Base-by-base conservation (phyloP, 2,329 filamentous ascomycete species). In the Tolypocladium nubicola region DNA sequence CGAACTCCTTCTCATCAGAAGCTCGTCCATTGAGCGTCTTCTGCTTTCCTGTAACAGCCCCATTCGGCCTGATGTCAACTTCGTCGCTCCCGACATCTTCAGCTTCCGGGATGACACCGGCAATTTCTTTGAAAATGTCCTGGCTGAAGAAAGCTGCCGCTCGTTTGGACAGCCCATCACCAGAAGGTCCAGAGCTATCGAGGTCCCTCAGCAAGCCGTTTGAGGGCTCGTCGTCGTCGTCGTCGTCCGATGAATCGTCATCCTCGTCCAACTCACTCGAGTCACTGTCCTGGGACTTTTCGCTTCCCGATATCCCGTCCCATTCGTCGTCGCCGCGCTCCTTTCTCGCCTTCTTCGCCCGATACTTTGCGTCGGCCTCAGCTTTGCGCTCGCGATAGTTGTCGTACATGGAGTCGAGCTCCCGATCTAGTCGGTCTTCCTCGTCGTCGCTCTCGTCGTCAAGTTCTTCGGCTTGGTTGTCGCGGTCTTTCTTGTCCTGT, bases 111-210 rank as follows among this genome's bases (percentile, higher is more conserved):
- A 86, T 75, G 23, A 87, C 71, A 0, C 83, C 88, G 26, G 84
- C 83, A 56, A 97, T 85, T 43, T 85, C 89, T 63, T 92, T 86
- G 77, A 99, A 99, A 45, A 99, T 87, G 63, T 97, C 92, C 69
- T 97, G 93, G 65, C 89, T 88, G 71, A 99, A 99, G 75, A 99
- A 99, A 60, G 87, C 82, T 11, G 87, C 83, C 10, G 94, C 94
- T 61, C 90, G 84, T 70, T 86, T 92, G 3, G 91, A 96, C n/a
- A 97, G 77, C 3, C 68, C 67, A 54, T 64, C 76, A 9, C 74
- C 71, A 14, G 78, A 76, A 41, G 75, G 73, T 5, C 73, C 73
- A 9, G 77, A 74, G 56, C 66, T 66, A 55, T 76, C 71, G 14
- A 76, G 63, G 53, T 75, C 71, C 4, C 68, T 69, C 41, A 76